phyloP scores from a whole-genome alignment of 176 grass and related monocot species.

The Guadua angustifolia region DNA sequence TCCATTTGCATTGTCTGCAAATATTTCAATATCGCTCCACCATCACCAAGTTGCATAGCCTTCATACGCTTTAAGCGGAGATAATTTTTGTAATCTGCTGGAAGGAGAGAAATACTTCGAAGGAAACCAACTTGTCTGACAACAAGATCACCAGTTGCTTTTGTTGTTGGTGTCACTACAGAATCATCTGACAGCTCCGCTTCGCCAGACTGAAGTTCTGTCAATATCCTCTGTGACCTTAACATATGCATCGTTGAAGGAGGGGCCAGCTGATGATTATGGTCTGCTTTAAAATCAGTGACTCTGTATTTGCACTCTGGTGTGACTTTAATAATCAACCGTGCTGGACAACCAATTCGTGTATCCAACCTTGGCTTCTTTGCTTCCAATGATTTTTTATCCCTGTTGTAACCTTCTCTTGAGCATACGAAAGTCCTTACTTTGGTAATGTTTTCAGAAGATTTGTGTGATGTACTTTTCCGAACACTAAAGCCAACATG shows the following conservation, averaged over 20 bases:
- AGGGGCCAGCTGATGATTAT: slow-evolving; percentile 94
- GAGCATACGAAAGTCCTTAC: slow-evolving; percentile 97
- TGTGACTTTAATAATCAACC: slow-evolving; percentile 95
- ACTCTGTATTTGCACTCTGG: slow-evolving; percentile 75
- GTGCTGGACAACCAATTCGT: slow-evolving; percentile 88
- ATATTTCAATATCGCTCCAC: slow-evolving; percentile 89
- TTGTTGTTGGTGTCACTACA: slow-evolving; percentile 64
- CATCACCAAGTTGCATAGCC: slow-evolving; percentile 88
- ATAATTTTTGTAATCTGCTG: slow-evolving; percentile 88
- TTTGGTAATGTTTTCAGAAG: slow-evolving; percentile 88
- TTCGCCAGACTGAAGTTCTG: slow-evolving; percentile 83
- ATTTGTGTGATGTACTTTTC: slow-evolving; percentile 97
- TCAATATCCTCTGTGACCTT: slow-evolving; percentile 90
- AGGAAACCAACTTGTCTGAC: slow-evolving; percentile 76
- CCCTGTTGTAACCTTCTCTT: slow-evolving; percentile 93
- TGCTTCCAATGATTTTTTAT: slow-evolving; percentile 91
- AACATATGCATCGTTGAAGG: slow-evolving; percentile 98
- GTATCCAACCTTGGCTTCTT: slow-evolving; percentile 97
- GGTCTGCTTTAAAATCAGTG: slow-evolving; percentile 91
- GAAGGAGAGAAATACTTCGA: slow-evolving; percentile 76
- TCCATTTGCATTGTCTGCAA: slow-evolving; percentile 96
- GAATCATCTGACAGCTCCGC: slow-evolving; percentile 88
- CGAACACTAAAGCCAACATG: slow-evolving; percentile 96
- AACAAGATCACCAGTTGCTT: slow-evolving; percentile 72
- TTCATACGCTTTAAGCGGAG: slow-evolving; percentile 83